Base-by-base conservation (phyloP, 164 flowering plant genomes). In the Taxillus chinensis region DNA sequence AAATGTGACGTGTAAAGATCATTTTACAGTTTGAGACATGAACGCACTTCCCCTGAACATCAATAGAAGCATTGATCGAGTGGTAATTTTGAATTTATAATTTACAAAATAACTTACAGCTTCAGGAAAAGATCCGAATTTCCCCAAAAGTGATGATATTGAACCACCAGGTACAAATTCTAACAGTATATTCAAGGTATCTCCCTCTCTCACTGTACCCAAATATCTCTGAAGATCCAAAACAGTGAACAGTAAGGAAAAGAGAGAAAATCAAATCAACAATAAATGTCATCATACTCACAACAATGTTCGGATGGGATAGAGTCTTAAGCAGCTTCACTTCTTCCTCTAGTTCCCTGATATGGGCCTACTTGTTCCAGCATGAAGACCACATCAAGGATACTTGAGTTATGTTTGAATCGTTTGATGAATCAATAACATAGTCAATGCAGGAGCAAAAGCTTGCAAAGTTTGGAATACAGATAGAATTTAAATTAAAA, bases 161-260 rank as follows among this genome's bases (percentile, higher is more conserved):
- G 97, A 91, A 68, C 99, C 99, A 66, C 99, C 99, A n/a, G 99
- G 90, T 51, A 95, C 97, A 77, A 95, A 91, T 66, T 95, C 99
- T 69, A 95, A 70, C 60, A 95, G 69, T 66, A 95, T 95, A 73
- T 95, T 91, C 46, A 95, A 71, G 3, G 86, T 75, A 37, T 82
- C 93, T 15, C 87, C 93, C 79, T 95, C 99, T 70, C 93, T 84
- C 42, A 78, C 90, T 58, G 97, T 93, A 52, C 99, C 99, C 71
- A 93, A 71, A 61, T 93, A 93, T 79, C 99, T 87, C 99, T 93
- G 78, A 57, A 60, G 12, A 43, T 6, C 1, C 13, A 66, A 27
- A 68, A 48, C 51, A 48, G 10, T 48, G 13, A 14, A 48, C 51
- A 48, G 12, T 48, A 27, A 72, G 65, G 62, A 55, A 3, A 63